Evolutionary conservation across 1,284 basidiomycete genomes (phyloP), one percentile per base, ranked within the genome.

Genomic region (Hymenochaete sp.): DNA sequence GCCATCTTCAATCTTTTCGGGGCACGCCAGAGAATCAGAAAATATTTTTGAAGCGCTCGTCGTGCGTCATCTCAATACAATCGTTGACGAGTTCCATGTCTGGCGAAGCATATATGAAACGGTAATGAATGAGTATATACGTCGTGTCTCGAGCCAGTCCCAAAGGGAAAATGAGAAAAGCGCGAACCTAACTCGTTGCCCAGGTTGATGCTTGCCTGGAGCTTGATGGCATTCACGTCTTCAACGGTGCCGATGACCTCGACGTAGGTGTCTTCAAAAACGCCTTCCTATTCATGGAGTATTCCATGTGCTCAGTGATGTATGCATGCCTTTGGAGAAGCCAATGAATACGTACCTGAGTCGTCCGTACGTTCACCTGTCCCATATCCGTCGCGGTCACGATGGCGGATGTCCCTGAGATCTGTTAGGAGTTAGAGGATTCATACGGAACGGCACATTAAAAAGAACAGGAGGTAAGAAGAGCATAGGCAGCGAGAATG

Each of bases 161-260:
- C 5, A 6, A 35, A 16, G 32, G 16, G 29, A 22, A 22, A 18
- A 32, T 8, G 26, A 13, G 11, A 4, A 42, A 24, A 38, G 18
- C 37, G 67, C 79, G 44, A 54, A 88, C 89, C 86, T 4, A 93
- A 64, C 16, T 75, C 68, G 19, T 67, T 56, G 2, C 86, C 84
- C 52, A 90, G 58, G 57, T 76, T 73, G 47, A 83, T 71, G 50
- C 70, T 72, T 0, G 68, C 71, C 54, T 80, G 57, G 58, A 82
- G 74, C 55, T 77, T 80, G 48, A 93, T 62, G 0, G 71, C 76
- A 16, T 75, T 68, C 28, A 75, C 67, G 47, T 80, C 72, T 25
- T 69, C 50, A 6, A 83, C 86, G 4, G 62, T 73, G 6, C 88
- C 90, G 35, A 93, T 73, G 44, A 93, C 65, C 62, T 93, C 90